Base-by-base conservation (phyloP, 176 grass and related monocot species). In the Juncus inflexus region DNA sequence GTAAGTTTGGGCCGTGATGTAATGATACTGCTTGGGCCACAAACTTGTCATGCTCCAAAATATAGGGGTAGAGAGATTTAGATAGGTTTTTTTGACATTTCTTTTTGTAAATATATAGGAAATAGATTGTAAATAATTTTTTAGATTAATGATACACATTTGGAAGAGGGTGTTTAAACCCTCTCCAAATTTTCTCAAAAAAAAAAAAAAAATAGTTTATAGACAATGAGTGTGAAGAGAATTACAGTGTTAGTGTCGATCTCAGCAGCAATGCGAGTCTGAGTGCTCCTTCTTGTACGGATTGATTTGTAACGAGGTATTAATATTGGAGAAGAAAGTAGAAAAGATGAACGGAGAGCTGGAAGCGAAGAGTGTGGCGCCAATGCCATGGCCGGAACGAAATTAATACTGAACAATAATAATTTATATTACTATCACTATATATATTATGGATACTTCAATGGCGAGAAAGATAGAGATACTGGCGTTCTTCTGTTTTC, bases 161-260 rank as follows among this genome's bases (percentile, higher is more conserved):
- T 28, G 19, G 19, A 28, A 28, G 19, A n/a, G 19, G 19, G 19
- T 28, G 19, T 28, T 28, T 28, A 28, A 28, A 28, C 19, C 19
- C 19, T 28, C 19, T 28, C 19, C 19, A 28, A 28, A 28, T 28
- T 28, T 28, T 28, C 19, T 28, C 19, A 28, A 28, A 28, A 28
- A 28, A 28, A 28, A 28, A 28, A 28, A 28, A 28, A 28, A 28
- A 28, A 28, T 1, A 28, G 19, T 28, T 28, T 28, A 28, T 28
- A 28, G 19, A 28, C 19, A 28, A 28, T 28, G 19, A 28, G 19
- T 28, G 19, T 28, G 19, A 28, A 28, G 19, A 28, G 0, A 28
- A 28, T 6, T 76, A 96, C 94, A 77, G 94, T 92, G 85, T 86
- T 89, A 79, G 91, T 87, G 74, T 99, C 94, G 70, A 99, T 70